phyloP scores from a whole-genome alignment of 768 basidiomycete species.

The Boletus rubropictus region DNA sequence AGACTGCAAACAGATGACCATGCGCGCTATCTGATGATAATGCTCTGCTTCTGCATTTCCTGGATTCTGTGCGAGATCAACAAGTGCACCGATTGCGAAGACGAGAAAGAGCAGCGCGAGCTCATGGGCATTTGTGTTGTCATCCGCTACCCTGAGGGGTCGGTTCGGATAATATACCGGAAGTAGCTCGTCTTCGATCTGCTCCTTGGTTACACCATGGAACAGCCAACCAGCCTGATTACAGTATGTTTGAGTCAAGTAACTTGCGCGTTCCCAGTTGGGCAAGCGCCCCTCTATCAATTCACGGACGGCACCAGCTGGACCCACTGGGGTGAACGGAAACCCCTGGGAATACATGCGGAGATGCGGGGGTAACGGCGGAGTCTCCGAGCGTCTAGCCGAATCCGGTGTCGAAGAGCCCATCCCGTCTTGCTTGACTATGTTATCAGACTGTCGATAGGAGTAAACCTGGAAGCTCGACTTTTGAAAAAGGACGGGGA shows the following conservation, averaged over 20 bases:
- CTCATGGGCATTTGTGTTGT: slow-evolving; percentile 43
- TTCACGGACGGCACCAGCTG: slow-evolving; percentile 40
- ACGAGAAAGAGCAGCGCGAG: slow-evolving; percentile 44
- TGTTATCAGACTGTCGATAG: slow-evolving; percentile 24
- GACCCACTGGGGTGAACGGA: slow-evolving; percentile 58
- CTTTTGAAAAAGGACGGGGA: slow-evolving; percentile 2
- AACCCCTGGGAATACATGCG: slow-evolving; percentile 55
- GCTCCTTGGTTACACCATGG: slow-evolving; percentile 40
- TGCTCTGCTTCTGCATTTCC: slow-evolving; percentile 48
- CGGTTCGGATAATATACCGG: slow-evolving; percentile 36
- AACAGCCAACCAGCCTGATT: slow-evolving; percentile 49
- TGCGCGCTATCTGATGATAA: slow-evolving; percentile 58
- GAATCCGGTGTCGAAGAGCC: slow-evolving; percentile 25
- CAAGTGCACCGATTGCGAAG: slow-evolving; percentile 51
- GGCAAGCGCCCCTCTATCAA: slow-evolving; percentile 54
- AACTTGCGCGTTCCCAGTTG: slow-evolving; percentile 41
- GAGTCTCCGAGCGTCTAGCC: slow-evolving; percentile 23
- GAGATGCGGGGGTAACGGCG: slow-evolving; percentile 28
- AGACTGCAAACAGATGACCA: slow-evolving; percentile 60
- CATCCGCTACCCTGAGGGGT: slow-evolving; percentile 24
- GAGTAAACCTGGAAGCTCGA: too few relatives aligned
- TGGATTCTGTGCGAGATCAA: slow-evolving; percentile 30
- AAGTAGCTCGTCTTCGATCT: slow-evolving; percentile 40
- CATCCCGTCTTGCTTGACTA: slow-evolving; percentile 7
- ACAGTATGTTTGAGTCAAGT: slow-evolving; percentile 42